A percentile compares a stretch with the other conserved stretches of the same genome.
Evolutionary conservation across 1,284 basidiomycete genomes (phyloP).

Genomic region (Volvariella volvacea): DNA sequence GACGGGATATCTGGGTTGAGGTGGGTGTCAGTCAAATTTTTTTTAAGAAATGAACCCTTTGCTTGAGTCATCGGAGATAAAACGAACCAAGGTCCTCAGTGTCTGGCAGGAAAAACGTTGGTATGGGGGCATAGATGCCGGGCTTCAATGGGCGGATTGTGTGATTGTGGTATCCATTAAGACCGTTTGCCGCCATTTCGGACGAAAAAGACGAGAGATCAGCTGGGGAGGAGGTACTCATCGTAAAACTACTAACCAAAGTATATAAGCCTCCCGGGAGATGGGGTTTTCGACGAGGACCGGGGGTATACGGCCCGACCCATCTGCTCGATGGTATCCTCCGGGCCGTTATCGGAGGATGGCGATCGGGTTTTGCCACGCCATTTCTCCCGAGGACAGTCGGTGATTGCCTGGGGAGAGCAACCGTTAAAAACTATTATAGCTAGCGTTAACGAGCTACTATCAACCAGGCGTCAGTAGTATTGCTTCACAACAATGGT

Average conservation of each 20-base stretch:
- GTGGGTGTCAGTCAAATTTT: conserved; percentile 7
- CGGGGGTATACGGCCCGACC: conserved; percentile 24
- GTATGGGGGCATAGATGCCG: conserved; percentile 83
- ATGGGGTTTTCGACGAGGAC: conserved; percentile 14
- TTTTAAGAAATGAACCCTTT: neutral
- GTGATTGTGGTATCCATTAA: conserved; percentile 18
- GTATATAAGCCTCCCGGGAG: conserved; percentile 12
- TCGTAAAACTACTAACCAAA: neutral
- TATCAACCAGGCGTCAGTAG: too few species aligned
- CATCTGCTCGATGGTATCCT: conserved; percentile 14
- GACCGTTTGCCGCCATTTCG: conserved; percentile 35
- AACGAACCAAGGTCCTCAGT: conserved; percentile 77
- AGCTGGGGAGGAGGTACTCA: conserved; percentile 8
- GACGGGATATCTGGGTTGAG: conserved; percentile 54
- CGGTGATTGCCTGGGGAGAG: too few species aligned
- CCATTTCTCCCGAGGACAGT: too few species aligned
- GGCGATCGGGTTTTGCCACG: conserved; percentile 9
- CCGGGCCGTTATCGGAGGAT: conserved; percentile 26
- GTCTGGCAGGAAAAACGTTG: conserved; percentile 73
- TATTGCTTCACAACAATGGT: too few species aligned
- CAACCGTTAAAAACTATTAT: too few species aligned
- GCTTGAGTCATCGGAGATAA: neutral
- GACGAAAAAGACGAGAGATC: conserved; percentile 4
- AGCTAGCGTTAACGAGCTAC: too few species aligned
- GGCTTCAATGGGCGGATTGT: conserved; percentile 53